Evolutionary conservation across 2,329 filamentous ascomycete genomes (phyloP), one percentile per base, ranked within the genome.

Genomic region (Arachnomyces sp.): DNA sequence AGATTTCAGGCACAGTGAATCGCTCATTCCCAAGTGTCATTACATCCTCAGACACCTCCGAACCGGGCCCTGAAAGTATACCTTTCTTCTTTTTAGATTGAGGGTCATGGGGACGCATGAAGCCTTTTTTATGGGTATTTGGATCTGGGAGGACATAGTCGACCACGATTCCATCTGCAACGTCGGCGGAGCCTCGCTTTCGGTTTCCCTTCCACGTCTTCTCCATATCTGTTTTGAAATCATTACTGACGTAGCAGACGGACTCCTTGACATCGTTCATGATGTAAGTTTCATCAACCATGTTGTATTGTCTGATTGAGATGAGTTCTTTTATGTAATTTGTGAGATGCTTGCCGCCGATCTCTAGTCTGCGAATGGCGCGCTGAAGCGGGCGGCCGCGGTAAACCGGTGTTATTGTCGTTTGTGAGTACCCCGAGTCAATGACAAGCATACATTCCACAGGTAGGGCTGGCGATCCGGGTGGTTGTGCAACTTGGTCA

Each of bases 251-350:
- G 52, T 84, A 96, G 57, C 86, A 94, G 1, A 84, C 80, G 3
- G 82, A 75, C 59, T 98, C 92, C 58, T 98, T 98, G 63, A 96
- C 89, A 61, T 95, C 86, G 54, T 95, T 95, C 59, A 95, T 87
- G 37, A 96, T 82, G 60, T 93, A 82, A 1, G 85, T 83, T 53
- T 98, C 92, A 60, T 94, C 89, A 46, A 92, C 80, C 79, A 98
- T 89, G 59, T 95, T 90, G 62, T 93, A 95, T 56, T 95, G 88
- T 5, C 92, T 82, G 11, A 93, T 74, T 1, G 89, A 95, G 13
- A 96, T 79, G 12, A 94, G 74, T 42, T 92, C 85, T 35, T 92
- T 90, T 28, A 98, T 73, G 59, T 94, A 84, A 60, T 96, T 96
- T 15, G 90, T 95, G 46, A 98, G 68, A 38, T 94, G 77, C 63